These are phyloP conservation scores for Triticum timopheevii DNA, from an alignment of 176 grass and related monocot genomes.

Conservation along the genomic window DNA sequence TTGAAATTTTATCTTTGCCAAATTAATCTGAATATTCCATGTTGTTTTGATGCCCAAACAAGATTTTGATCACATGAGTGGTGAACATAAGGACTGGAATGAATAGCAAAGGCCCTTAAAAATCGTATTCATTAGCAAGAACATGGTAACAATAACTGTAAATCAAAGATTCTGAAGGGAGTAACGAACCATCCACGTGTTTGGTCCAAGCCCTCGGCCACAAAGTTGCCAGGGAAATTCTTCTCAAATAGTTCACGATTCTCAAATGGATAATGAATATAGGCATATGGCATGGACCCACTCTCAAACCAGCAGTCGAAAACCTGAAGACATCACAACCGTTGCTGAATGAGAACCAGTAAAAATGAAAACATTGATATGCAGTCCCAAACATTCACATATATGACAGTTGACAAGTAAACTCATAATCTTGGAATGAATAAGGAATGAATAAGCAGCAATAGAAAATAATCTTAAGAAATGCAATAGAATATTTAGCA, in stretches of 20 bases:
- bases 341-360: conserved; percentile 25
- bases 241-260: conserved; percentile 93
- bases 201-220: conserved; percentile 97
- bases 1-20: neutral
- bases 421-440: neutral
- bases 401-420: neutral
- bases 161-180: conserved; percentile 17
- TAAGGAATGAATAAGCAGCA: neutral
- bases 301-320: conserved; percentile 99
- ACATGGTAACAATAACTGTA: neutral
- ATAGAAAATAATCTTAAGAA: neutral
- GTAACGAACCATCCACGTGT: conserved; percentile 92
- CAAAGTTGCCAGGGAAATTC: conserved; percentile 98
- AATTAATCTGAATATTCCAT: neutral
- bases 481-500: conserved; percentile 10
- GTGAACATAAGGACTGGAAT: neutral
- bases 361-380: conserved; percentile 14
- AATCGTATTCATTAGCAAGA: conserved; percentile 3
- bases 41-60: neutral
- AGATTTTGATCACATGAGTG: neutral
- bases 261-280: conserved; percentile 99
- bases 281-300: conserved; percentile 97
- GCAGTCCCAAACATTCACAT: neutral
- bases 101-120: neutral
- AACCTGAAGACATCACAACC: conserved; percentile 57